A percentile compares a stretch with the other conserved stretches of the same genome.
Evolutionary conservation across 768 basidiomycete genomes (phyloP).

Genomic region (Rhizopogon rudus): DNA sequence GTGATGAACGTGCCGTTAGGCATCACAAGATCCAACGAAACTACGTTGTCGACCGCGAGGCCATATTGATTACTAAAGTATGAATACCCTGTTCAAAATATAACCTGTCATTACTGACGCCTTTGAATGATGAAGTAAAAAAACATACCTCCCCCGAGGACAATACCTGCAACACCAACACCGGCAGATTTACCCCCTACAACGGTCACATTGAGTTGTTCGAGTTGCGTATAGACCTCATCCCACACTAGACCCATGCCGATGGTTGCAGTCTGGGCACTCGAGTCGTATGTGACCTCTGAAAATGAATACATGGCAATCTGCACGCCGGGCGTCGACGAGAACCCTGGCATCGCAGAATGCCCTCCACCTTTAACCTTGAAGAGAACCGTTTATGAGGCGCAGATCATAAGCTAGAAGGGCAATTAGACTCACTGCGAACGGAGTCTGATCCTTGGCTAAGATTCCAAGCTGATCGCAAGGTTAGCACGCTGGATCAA

Average conservation of each 20-base stretch:
- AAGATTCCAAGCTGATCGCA: conserved; percentile 43
- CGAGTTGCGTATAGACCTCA: conserved; percentile 54
- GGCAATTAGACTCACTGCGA: conserved; percentile 38
- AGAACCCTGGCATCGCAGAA: conserved; percentile 48
- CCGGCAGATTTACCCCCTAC: conserved; percentile 57
- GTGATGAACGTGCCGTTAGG: conserved; percentile 43
- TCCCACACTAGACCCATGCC: conserved; percentile 55
- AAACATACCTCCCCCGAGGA: conserved; percentile 48
- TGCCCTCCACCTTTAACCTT: conserved; percentile 64
- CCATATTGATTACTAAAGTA: conserved; percentile 61
- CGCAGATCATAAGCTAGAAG: background rate
- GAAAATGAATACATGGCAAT: conserved; percentile 51
- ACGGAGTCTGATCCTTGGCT: conserved; percentile 39
- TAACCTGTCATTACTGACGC: background rate
- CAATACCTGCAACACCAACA: conserved; percentile 56
- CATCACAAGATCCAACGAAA: conserved; percentile 53
- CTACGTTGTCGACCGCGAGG: conserved; percentile 48
- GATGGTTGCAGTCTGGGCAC: conserved; percentile 35
- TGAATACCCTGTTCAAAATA: conserved; percentile 44
- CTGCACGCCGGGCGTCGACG: conserved; percentile 55
- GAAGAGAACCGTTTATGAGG: background rate
- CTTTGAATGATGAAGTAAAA: background rate
- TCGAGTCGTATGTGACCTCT: conserved; percentile 36
- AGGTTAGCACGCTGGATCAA: background rate
- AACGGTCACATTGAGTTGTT: conserved; percentile 44